Conservation (phyloP, 176 grass and related monocot genomes). For the Eleusine coracana region DNA sequence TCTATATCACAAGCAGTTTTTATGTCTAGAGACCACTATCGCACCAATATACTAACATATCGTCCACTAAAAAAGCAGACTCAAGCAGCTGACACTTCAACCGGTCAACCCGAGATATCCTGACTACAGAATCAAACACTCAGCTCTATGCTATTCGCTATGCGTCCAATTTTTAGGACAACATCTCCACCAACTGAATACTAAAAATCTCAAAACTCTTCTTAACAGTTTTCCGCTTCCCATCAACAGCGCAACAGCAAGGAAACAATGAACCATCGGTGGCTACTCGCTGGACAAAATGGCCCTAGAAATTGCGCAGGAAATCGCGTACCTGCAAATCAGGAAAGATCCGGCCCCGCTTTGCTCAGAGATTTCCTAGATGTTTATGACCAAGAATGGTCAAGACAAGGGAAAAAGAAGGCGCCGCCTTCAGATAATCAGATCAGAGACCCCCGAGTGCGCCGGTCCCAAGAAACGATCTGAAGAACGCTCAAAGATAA, state of each 20-base stretch:
- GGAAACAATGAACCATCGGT: neutral
- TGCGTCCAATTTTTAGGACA: neutral
- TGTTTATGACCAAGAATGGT: neutral
- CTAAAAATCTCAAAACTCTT: neutral
- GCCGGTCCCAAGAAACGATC: conserved; percentile 18
- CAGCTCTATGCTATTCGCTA: neutral
- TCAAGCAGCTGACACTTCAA: neutral
- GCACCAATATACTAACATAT: neutral
- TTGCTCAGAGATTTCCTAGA: neutral
- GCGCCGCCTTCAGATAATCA: neutral
- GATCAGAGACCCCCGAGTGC: neutral
- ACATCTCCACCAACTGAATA: neutral
- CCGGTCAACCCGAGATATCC: neutral
- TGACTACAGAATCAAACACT: neutral
- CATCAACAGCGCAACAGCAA: neutral
- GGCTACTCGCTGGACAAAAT: neutral
- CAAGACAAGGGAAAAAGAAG: neutral
- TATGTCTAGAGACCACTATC: neutral
- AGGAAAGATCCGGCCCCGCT: neutral
- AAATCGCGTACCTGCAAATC: neutral
- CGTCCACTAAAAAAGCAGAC: neutral
- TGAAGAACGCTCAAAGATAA: neutral
- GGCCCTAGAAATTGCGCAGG: neutral
- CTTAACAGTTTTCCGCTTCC: neutral
- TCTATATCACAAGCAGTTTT: neutral